These are phyloP conservation scores for Chamaecrista fasciculata DNA, from an alignment of 306 rosid genomes.

Conservation along the genomic window DNA sequence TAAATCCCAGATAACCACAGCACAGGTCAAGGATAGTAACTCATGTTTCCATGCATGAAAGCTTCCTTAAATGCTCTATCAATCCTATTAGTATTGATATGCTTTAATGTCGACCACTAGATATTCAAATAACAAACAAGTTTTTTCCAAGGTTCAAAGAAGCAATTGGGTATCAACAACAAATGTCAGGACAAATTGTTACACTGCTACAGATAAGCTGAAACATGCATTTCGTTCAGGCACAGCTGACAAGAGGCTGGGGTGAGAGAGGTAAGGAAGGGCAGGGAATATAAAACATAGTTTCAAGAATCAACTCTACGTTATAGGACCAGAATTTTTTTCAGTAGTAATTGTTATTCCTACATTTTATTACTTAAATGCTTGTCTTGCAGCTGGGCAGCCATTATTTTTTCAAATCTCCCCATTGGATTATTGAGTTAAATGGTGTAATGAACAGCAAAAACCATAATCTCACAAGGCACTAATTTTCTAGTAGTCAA, in stretches of 20 bases:
- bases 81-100: background rate
- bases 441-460: background rate
- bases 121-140: background rate
- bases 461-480: conserved; percentile 12
- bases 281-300: background rate
- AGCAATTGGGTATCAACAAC: background rate
- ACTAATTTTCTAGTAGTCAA: conserved; percentile 12
- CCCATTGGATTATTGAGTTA: conserved; percentile 1
- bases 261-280: background rate
- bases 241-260: conserved; percentile 6
- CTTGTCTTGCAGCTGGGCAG: background rate
- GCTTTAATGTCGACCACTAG: background rate
- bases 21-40: conserved; percentile 1
- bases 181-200: conserved; percentile 3
- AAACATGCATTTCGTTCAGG: background rate
- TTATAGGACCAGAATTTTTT: background rate
- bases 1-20: conserved; percentile 13
- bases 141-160: conserved; percentile 8
- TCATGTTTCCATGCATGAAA: background rate
- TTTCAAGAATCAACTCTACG: background rate
- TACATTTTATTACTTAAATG: background rate
- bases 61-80: background rate
- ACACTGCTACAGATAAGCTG: background rate
- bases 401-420: background rate
- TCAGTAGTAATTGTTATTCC: background rate